Percentiles rank a stretch among this genome's conserved stretches.
Evolutionary conservation across 352 stramenopile genomes (phyloP).

Genomic region (Pythium rhizo-oryzae): DNA sequence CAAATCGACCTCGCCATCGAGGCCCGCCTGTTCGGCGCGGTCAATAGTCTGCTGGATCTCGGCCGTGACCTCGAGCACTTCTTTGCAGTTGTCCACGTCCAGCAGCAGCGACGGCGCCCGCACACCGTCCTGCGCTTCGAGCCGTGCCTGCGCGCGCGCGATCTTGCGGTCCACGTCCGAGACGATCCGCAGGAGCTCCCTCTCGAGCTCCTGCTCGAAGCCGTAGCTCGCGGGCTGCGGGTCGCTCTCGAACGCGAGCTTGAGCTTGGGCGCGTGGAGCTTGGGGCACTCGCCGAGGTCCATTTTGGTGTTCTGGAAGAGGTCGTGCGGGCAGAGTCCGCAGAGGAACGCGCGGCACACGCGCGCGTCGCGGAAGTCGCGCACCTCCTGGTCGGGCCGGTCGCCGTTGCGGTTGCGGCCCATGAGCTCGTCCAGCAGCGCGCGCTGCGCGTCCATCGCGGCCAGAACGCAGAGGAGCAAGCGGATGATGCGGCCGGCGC

Average conservation of each 20-base stretch:
- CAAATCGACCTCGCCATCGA: slow-evolving; percentile 57
- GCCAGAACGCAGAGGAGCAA: too few species aligned
- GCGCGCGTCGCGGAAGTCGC: slow-evolving; percentile 66
- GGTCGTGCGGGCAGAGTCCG: slow-evolving; percentile 82
- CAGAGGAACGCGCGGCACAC: slow-evolving; percentile 87
- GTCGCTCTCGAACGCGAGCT: slow-evolving; percentile 59
- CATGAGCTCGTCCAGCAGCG: slow-evolving; percentile 91
- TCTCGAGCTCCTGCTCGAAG: slow-evolving; percentile 74
- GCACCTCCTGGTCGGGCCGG: slow-evolving; percentile 73
- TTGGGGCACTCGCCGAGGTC: slow-evolving; percentile 72
- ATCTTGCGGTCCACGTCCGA: slow-evolving; percentile 87
- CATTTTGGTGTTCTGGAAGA: slow-evolving; percentile 92
- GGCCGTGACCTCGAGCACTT: slow-evolving; percentile 71
- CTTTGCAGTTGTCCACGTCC: slow-evolving; percentile 57
- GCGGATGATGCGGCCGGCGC: not conserved
- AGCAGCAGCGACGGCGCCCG: slow-evolving; percentile 44
- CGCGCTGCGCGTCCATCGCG: slow-evolving; percentile 83
- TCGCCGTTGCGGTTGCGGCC: slow-evolving; percentile 91
- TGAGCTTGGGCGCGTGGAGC: slow-evolving; percentile 75
- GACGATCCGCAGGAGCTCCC: slow-evolving; percentile 62
- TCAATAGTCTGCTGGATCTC: slow-evolving; percentile 70
- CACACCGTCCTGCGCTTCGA: slow-evolving; percentile 64
- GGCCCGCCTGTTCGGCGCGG: slow-evolving; percentile 64
- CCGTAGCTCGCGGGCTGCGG: slow-evolving; percentile 41
- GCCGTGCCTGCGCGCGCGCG: slow-evolving; percentile 57